These are phyloP conservation scores for Aspergillus cristatus DNA, from an alignment of 495 filamentous ascomycete species.

Conservation along the genomic window DNA sequence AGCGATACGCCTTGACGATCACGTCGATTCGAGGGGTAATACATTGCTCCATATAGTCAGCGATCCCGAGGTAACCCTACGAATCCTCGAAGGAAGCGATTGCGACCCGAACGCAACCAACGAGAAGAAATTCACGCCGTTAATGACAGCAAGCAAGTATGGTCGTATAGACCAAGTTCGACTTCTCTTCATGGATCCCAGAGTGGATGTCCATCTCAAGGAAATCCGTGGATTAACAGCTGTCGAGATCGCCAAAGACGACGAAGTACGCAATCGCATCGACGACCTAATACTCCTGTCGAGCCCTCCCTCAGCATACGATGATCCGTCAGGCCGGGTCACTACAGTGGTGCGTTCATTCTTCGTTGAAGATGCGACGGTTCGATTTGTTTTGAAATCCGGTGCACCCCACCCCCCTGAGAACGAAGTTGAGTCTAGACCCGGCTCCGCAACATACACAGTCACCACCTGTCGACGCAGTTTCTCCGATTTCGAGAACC, in stretches of 20 bases:
- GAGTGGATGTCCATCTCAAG: constrained; percentile 77
- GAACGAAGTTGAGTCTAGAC: constrained; percentile 26
- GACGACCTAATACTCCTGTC: constrained; percentile 87
- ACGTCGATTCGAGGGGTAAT: constrained; percentile 89
- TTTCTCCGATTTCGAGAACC: constrained; percentile 81
- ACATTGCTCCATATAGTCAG: constrained; percentile 89
- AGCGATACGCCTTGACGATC: constrained; percentile 82
- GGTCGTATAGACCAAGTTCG: constrained; percentile 89
- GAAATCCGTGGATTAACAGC: constrained; percentile 88
- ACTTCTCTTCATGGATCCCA: constrained; percentile 72
- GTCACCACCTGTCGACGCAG: constrained; percentile 93
- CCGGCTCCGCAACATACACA: constrained; percentile 56
- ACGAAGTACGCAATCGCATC: constrained; percentile 91
- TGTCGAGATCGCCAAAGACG: constrained; percentile 95
- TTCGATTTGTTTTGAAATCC: constrained; percentile 89
- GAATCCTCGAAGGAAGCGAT: constrained; percentile 74
- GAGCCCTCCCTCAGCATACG: constrained; percentile 36
- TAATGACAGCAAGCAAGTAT: constrained; percentile 99
- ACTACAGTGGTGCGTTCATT: constrained; percentile 95
- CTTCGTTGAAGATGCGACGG: constrained; percentile 93
- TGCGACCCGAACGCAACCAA: constrained; percentile 93
- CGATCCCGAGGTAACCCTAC: constrained; percentile 64
- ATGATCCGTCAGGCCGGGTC: constrained; percentile 63
- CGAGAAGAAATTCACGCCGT: constrained; percentile 86
- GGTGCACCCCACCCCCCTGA: constrained; percentile 46